Conservation (phyloP, 164 flowering plant species). For the Vitis rupestris region DNA sequence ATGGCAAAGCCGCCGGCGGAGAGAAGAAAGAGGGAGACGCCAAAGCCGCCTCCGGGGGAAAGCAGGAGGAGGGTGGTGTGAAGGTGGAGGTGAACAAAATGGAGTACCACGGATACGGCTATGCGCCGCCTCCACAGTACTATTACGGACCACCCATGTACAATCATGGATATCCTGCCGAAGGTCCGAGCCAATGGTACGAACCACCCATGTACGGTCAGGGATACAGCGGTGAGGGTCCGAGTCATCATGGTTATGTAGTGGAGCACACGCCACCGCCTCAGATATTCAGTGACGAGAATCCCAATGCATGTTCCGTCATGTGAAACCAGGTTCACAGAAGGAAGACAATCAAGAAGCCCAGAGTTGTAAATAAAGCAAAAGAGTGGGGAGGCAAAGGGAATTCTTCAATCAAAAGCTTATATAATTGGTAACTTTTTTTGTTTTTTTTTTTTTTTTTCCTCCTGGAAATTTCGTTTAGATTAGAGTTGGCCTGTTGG, state of each 20-base stretch:
- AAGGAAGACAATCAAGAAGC: not conserved
- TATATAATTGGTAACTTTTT: no score
- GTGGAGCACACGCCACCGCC: slow-evolving; percentile 18
- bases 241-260: slow-evolving; percentile 16
- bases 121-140: slow-evolving; percentile 15
- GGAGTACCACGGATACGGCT: slow-evolving; percentile 24
- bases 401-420: no score
- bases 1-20: slow-evolving; percentile 10
- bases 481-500: no score
- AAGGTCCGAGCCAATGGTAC: slow-evolving; percentile 8
- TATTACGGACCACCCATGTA: slow-evolving; percentile 19
- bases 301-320: slow-evolving; percentile 47
- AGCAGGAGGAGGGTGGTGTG: not conserved
- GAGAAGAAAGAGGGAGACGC: slow-evolving; percentile 12
- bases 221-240: not conserved
- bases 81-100: slow-evolving; percentile 36
- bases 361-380: not conserved
- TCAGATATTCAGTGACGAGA: slow-evolving; percentile 54
- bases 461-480: no score
- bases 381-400: no score
- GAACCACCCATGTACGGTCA: no score
- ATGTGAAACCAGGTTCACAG: slow-evolving; percentile 25
- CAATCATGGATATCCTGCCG: slow-evolving; percentile 3
- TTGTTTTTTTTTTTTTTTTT: no score
- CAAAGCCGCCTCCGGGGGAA: slow-evolving; percentile 1